A percentile compares a stretch with the other conserved stretches of the same genome.
These are phyloP conservation scores for Blastobotrys serpentis DNA, from an alignment of 1,139 yeast genomes.

Conservation along the genomic window DNA sequence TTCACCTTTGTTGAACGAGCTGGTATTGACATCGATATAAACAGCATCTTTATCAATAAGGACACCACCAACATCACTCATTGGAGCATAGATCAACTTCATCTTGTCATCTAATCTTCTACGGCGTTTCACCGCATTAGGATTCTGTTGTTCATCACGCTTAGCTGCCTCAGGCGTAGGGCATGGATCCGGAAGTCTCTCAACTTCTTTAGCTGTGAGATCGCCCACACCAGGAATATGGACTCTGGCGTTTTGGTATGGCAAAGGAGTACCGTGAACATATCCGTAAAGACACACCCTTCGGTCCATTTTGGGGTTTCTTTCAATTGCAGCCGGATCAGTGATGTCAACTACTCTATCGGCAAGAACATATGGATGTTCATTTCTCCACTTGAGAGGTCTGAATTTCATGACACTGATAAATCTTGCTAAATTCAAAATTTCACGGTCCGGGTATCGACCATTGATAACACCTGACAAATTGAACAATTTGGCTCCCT, in stretches of 20 bases:
- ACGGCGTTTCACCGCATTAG: conserved; percentile 77
- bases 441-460: conserved; percentile 95
- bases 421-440: conserved; percentile 84
- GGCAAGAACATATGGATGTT: conserved; percentile 89
- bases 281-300: conserved; percentile 92
- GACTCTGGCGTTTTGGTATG: conserved; percentile 68
- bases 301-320: conserved; percentile 81
- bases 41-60: conserved; percentile 97
- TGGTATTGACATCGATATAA: conserved; percentile 81
- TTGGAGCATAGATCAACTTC: conserved; percentile 94
- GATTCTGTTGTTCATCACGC: conserved; percentile 76
- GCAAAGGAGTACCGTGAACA: conserved; percentile 88
- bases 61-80: conserved; percentile 99
- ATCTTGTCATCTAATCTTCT: conserved; percentile 91
- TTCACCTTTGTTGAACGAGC: conserved; percentile 60
- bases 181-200: conserved; percentile 95
- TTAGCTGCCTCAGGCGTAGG: conserved; percentile 95
- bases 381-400: conserved; percentile 98
- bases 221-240: conserved; percentile 98
- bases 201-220: conserved; percentile 68
- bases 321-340: conserved; percentile 78
- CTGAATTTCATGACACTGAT: conserved; percentile 97
- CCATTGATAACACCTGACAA: conserved; percentile 96
- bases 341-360: conserved; percentile 96
- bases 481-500: conserved; percentile 94